Evolutionary conservation across 345 rosid genomes (phyloP), one percentile per base, ranked within the genome.

Genomic region (Eucalyptus pauciflora): DNA sequence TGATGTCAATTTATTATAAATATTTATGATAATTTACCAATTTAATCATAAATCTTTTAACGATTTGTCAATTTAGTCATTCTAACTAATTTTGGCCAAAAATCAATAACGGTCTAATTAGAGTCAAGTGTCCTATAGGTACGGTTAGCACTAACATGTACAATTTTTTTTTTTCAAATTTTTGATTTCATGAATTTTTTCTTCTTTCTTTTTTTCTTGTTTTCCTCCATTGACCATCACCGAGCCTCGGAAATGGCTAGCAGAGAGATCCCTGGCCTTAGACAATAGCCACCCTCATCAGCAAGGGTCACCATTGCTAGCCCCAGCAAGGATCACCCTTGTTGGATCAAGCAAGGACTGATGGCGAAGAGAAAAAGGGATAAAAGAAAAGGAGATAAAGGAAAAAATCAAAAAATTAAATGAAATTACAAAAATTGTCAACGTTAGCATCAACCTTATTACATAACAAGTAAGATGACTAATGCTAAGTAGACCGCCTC

Each of bases 191-290:
- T 60, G 31, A 27, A 27, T 6, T 12, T 27, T 60, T 27, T 60
- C 7, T 5, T 60, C 7, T 12, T 60, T 29, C 1, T 60, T 12
- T 60, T 27, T 60, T 60, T 27, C 16, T 27, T 60, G 7, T 60
- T 60, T 60, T 60, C 31, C 31, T 60, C 31, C 31, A 25, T 0
- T 13, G 1, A 60, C n/a, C 69, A 60, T 60, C 8, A 3, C 31
- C 2, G 16, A 13, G 69, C 16, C 69, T 60, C 4, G 13, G 0
- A 27, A 27, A 2, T 0, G 8, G 16, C 8, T 7, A 4, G 4
- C 7, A 5, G 2, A 60, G 69, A 60, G 69, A 29, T 60, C 31
- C 15, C 0, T 27, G 8, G 31, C 69, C 16, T 24, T 10, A 2
- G 29, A 56, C 29, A 10, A 56, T 24, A 22, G 29, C 25, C 27